A percentile compares a stretch with the other conserved stretches of the same genome.
phyloP scores from a whole-genome alignment of 768 basidiomycete genomes.

The Suillus paluster region DNA sequence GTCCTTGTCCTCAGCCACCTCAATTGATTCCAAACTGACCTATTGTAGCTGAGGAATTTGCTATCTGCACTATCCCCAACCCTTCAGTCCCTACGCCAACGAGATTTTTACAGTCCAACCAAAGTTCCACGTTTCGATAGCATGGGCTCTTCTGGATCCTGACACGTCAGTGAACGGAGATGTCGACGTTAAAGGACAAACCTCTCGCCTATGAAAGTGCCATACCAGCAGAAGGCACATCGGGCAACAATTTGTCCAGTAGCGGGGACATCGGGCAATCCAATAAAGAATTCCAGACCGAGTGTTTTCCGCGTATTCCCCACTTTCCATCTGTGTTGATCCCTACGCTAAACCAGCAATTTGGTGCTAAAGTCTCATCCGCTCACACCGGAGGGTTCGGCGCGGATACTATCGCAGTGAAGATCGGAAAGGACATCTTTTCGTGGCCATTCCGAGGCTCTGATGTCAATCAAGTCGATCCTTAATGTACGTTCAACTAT shows the following conservation, averaged over 20 bases:
- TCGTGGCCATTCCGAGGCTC: slow-evolving; percentile 45
- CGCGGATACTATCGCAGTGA: slow-evolving; percentile 58
- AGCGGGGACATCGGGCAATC: background rate
- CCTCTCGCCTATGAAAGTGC: too few relatives aligned
- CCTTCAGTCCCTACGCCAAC: slow-evolving; percentile 66
- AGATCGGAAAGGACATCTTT: slow-evolving; percentile 70
- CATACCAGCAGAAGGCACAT: background rate
- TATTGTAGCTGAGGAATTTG: slow-evolving; percentile 60
- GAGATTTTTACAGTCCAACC: slow-evolving; percentile 80
- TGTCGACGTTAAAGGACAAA: background rate
- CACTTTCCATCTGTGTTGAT: slow-evolving; percentile 55
- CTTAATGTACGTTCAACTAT: slow-evolving; percentile 7
- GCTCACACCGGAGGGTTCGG: slow-evolving; percentile 54
- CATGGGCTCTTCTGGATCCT: slow-evolving; percentile 75
- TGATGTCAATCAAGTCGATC: slow-evolving; percentile 9
- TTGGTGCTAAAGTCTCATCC: slow-evolving; percentile 44
- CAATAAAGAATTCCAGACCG: background rate
- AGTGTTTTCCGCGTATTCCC: slow-evolving; percentile 51
- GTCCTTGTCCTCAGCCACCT: slow-evolving; percentile 15
- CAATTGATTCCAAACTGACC: slow-evolving; percentile 7
- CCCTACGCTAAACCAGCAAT: slow-evolving; percentile 51
- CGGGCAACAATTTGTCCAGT: background rate
- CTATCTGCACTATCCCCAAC: slow-evolving; percentile 60
- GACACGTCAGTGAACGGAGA: slow-evolving; percentile 2
- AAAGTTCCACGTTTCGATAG: slow-evolving; percentile 88